Evolutionary conservation across 2,329 filamentous ascomycete genomes (phyloP), one percentile per base, ranked within the genome.

Genomic region (Diatrype stigma): DNA sequence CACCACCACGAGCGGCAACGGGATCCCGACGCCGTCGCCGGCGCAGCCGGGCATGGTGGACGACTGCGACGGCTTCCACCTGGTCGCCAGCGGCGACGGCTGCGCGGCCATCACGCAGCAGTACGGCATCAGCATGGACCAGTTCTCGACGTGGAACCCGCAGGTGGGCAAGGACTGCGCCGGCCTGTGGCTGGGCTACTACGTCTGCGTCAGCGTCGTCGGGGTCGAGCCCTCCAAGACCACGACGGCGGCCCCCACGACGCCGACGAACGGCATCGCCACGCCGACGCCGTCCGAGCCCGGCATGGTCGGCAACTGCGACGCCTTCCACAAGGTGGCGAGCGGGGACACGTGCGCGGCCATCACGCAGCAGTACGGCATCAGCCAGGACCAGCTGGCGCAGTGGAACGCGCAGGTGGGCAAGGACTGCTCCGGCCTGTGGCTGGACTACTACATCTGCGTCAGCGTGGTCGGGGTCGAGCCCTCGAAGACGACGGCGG

Each of bases 401-500:
- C 14, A 21, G 19, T 55, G 54, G 56, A 58, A 55, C 42, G 48
- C 54, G 6, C 14, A 40, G 34, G 45, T 58, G 30, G 50, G 57
- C 14, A 26, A 45, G 5, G 22, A 14, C 23, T 58, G 55, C 52
- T 42, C 30, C 10, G 52, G 56, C 35, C 46, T 30, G 26, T 30
- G 50, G 45, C 50, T 48, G 10, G 45, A 46, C 6, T 50, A 48
- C 34, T 56, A 53, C 42, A 42, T 53, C 12, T 57, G 53, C 45
- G 48, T 55, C 16, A 47, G 46, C 14, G 22, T 42, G 12, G 17
- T 35, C 45, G 45, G 30, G 26, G 26, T 30, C 26, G 26, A 30
- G 26, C 26, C 26, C 10, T 6, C 26, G 26, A 30, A 30, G 26
- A 30, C 26, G 26, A 30, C 26, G 26, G 26, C 26, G 5, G 10